Base-by-base conservation (phyloP, 345 rosid species). In the Draba incana region DNA sequence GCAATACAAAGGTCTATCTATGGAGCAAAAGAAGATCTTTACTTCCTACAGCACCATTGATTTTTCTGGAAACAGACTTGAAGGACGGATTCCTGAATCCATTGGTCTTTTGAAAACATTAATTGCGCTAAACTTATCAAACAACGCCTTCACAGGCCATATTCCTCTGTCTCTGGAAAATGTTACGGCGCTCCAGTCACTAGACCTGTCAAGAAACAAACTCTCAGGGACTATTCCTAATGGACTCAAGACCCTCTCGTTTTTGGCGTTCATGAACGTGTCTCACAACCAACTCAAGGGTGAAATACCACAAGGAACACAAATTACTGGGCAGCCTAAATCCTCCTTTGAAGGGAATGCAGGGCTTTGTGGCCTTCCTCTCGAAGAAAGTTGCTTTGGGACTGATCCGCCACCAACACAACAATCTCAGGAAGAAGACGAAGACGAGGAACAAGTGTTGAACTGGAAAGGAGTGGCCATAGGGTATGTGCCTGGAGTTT, bases 1-100 rank as follows among this genome's bases (percentile, higher is more conserved):
- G 68, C 68, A 64, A 37, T 64, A 64, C 68, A 49, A 64, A 49
- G 57, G 68, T 31, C 37, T 64, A 50, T 49, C 38, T 46, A 64
- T 64, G 68, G 68, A 64, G 57, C 68, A 64, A 2, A 35, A 46
- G 57, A 65, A 39, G 41, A 27, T 65, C 31, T 48, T 64, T 50
- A 50, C 58, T 24, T 50, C 59, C 10, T 51, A 41, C 11, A 38
- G 8, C 16, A 52, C 59, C 39, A 41, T 65, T 65, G 59, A 52
- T 25, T 51, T 65, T 48, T 64, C 68, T 35, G 47, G 68, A 24
- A 64, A 64, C 37, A 64, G 38, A 24, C 57, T 64, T 49, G 47
- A 64, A 64, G 68, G 68, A 64, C 57, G 37, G 57, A 64, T 64
- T 49, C 68, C 68, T 49, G 68, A 49, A n/a, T 64, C 68, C 24